phyloP scores from a whole-genome alignment of 495 filamentous ascomycete species.

The Neurospora cerealis region DNA sequence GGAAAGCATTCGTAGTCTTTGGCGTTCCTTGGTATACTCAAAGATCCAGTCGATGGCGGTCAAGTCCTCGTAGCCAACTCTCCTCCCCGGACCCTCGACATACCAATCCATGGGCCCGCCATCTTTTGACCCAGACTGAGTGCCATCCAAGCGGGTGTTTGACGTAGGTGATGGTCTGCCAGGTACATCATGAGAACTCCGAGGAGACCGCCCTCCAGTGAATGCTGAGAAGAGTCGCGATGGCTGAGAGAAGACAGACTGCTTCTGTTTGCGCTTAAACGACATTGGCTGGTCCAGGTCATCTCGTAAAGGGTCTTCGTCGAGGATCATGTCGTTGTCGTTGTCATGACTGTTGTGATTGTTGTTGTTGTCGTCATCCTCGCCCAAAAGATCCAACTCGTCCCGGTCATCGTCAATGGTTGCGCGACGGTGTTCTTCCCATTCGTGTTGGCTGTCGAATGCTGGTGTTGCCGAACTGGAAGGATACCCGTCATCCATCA shows the following conservation, averaged over 20 bases:
- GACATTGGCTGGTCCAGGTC: constrained; percentile 50
- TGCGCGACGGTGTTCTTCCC: constrained; percentile 12
- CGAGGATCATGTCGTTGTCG: constrained; percentile 23
- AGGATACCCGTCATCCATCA: constrained; percentile 9
- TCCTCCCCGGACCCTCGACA: constrained; percentile 77
- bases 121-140: constrained; percentile 41
- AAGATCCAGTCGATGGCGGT: constrained; percentile 99
- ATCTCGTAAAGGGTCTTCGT: constrained; percentile 42
- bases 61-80: constrained; percentile 91
- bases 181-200: not conserved
- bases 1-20: constrained; percentile 67
- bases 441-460: not conserved
- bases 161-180: not conserved
- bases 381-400: constrained; percentile 36
- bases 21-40: constrained; percentile 94
- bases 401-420: constrained; percentile 27
- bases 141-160: not conserved
- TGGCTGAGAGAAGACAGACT: constrained; percentile 33
- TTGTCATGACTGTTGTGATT: constrained; percentile 17
- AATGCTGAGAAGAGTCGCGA: constrained; percentile 47
- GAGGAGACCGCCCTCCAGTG: constrained; percentile 31
- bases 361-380: constrained; percentile 21
- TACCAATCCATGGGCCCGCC: constrained; percentile 71
- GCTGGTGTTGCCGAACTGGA: constrained; percentile 5
- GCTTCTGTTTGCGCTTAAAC: constrained; percentile 79